Base-by-base conservation (phyloP, 2,329 filamentous ascomycete genomes). In the Thelonectria olida region DNA sequence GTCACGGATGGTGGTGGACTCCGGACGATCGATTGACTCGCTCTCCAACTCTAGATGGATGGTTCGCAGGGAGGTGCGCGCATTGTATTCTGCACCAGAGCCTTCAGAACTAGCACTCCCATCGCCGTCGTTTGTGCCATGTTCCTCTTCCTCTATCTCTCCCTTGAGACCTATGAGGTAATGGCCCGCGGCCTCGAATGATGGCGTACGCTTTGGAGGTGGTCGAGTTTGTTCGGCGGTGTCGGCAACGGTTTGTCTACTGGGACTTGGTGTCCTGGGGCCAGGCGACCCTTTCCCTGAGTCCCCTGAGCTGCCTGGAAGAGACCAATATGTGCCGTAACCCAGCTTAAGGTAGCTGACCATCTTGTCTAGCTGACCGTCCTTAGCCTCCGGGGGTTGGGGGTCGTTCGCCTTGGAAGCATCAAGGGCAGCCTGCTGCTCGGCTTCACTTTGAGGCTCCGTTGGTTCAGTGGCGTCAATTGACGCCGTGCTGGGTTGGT, bases 141-240 rank as follows among this genome's bases (percentile, higher is more conserved):
- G 23, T 7, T 59, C 66, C 12, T 72, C 71, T 41, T 86, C 82
- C 12, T 88, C 85, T 28, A 91, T 82, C 34, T 89, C 83, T 7
- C 90, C 90, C 65, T 85, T 84, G 6, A 93, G 81, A 0, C 91
- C 91, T 58, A 94, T 85, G 20, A 93, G 78, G 69, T 88, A 94
- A 50, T 81, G 79, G 0, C 83, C 85, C 4, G 66, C 63, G 6
- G 73, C 67, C 34, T 76, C 74, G n/a, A 69, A 66, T 1, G 75
- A 73, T 5, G 72, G 60, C 1, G 67, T 56, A 3, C 64, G 64
- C 7, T 56, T 64, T 4, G 67, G 13, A 10, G 27, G 42, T 23
- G 67, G 62, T 2, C 59, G 69, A 28, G 20, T 6, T n/a, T 34
- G 17, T 25, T 67, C 67, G 3, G 31, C 19, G 28, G 52, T 19